These are phyloP conservation scores for Jimgerdemannia flammicorona DNA, from an alignment of 192 early-diverging fungal genomes.

Conservation along the genomic window DNA sequence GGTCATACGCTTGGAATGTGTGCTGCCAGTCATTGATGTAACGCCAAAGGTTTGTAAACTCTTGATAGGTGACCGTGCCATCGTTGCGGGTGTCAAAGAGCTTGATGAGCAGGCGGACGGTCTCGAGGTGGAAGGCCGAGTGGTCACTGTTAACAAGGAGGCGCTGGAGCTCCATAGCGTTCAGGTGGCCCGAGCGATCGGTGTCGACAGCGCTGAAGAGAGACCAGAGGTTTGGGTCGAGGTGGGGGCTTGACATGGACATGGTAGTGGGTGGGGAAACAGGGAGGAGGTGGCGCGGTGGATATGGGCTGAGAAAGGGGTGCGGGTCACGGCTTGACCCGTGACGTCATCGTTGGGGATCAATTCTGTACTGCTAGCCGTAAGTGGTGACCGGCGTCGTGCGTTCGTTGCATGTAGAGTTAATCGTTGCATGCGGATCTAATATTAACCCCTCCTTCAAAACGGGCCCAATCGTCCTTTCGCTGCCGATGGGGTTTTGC, in stretches of 20 bases:
- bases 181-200: constrained; percentile 50
- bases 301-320: too few species aligned
- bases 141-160: constrained; percentile 58
- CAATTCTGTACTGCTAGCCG: too few species aligned
- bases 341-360: too few species aligned
- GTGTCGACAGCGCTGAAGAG: constrained; percentile 45
- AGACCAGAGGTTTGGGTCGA: constrained; percentile 15
- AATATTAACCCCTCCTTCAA: too few species aligned
- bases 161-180: constrained; percentile 52
- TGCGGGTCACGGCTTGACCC: too few species aligned
- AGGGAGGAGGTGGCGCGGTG: too few species aligned
- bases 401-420: too few species aligned
- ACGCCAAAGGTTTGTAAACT: constrained; percentile 63
- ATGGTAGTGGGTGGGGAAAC: too few species aligned
- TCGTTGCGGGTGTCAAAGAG: constrained; percentile 56
- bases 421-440: too few species aligned
- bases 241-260: background rate
- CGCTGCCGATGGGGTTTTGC: too few species aligned
- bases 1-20: constrained; percentile 63
- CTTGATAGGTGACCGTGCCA: constrained; percentile 61
- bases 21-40: constrained; percentile 72
- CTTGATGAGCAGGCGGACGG: constrained; percentile 64
- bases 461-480: too few species aligned
- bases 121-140: constrained; percentile 67
- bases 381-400: too few species aligned